Conservation (phyloP, 1,284 basidiomycete species). For the Rhodotorula sp. region DNA sequence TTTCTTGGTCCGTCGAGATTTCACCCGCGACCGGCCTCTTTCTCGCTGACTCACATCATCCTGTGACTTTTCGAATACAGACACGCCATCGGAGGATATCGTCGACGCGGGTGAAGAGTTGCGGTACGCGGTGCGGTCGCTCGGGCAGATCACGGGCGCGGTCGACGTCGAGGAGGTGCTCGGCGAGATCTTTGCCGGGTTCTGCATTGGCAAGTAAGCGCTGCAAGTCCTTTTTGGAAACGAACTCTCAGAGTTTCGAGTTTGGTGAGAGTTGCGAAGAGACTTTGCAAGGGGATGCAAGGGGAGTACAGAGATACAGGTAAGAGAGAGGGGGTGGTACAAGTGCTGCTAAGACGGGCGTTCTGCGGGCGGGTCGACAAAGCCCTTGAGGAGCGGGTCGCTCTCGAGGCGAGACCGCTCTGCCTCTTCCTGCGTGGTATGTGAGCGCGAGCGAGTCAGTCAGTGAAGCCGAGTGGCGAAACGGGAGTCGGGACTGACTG, state of each 20-base stretch:
- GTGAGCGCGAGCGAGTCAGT: too few species aligned
- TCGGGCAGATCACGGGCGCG: constrained; percentile 73
- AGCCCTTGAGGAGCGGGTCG: constrained; percentile 31
- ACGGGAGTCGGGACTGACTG: constrained; percentile 1
- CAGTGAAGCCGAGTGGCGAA: neutral
- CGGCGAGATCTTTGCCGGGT: constrained; percentile 74
- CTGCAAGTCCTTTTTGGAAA: neutral
- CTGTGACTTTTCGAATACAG: constrained; percentile 41
- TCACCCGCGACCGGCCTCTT: constrained; percentile 14
- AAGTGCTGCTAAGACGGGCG: constrained; percentile 7
- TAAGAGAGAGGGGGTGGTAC: neutral
- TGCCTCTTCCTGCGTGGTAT: constrained; percentile 8
- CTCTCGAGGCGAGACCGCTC: constrained; percentile 4
- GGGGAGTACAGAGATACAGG: neutral
- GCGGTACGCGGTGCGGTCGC: constrained; percentile 71
- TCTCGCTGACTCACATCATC: constrained; percentile 4
- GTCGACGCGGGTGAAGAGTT: constrained; percentile 80
- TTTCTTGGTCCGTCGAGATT: constrained; percentile 59
- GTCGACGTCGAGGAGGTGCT: constrained; percentile 74
- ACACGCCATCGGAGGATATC: constrained; percentile 55
- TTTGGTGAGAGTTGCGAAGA: neutral
- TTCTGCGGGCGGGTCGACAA: constrained; percentile 26
- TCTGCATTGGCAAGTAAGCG: constrained; percentile 66
- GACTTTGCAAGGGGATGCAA: neutral
- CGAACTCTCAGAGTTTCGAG: neutral